A percentile compares a stretch with the other conserved stretches of the same genome.
Evolutionary conservation across 208 protist species (phyloP).

Genomic region (Acanthamoeba divionensis): DNA sequence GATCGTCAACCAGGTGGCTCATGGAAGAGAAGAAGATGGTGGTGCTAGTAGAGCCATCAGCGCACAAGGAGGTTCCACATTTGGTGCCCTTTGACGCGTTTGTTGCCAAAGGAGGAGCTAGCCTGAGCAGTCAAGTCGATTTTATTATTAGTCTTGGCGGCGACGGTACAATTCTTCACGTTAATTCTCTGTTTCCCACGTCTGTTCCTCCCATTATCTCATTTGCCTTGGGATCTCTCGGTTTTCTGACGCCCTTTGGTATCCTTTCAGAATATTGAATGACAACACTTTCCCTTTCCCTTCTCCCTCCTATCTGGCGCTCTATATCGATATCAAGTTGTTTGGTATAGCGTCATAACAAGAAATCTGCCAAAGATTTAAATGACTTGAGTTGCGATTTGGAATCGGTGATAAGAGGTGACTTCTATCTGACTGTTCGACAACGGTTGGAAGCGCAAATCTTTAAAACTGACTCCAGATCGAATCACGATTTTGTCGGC

Average conservation of each 20-base stretch:
- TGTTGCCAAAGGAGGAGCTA: neutral
- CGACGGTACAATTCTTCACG: conserved; percentile 66
- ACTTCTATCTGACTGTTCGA: neutral
- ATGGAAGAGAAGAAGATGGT: conserved; percentile 29
- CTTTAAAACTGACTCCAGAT: neutral
- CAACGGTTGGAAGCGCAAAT: conserved; percentile 1
- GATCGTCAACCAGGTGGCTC: conserved; percentile 23
- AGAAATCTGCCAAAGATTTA: neutral
- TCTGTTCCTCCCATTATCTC: conserved; percentile 73
- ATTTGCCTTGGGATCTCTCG: conserved; percentile 78
- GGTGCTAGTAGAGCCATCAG: conserved; percentile 6
- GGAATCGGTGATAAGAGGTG: neutral
- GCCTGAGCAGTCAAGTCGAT: conserved; percentile 62
- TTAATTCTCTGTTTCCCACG: conserved; percentile 60
- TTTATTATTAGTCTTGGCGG: conserved; percentile 78
- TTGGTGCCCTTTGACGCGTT: neutral
- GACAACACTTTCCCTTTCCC: conserved; percentile 1
- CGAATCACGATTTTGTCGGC: neutral
- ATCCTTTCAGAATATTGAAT: conserved; percentile 49
- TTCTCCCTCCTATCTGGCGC: neutral
- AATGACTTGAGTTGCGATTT: neutral
- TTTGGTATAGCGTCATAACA: neutral
- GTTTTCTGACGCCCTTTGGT: conserved; percentile 76
- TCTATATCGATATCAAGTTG: neutral
- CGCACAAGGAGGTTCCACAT: conserved; percentile 42